phyloP scores from a whole-genome alignment of 1,284 basidiomycete genomes.

The Apiotrichum montevideense region DNA sequence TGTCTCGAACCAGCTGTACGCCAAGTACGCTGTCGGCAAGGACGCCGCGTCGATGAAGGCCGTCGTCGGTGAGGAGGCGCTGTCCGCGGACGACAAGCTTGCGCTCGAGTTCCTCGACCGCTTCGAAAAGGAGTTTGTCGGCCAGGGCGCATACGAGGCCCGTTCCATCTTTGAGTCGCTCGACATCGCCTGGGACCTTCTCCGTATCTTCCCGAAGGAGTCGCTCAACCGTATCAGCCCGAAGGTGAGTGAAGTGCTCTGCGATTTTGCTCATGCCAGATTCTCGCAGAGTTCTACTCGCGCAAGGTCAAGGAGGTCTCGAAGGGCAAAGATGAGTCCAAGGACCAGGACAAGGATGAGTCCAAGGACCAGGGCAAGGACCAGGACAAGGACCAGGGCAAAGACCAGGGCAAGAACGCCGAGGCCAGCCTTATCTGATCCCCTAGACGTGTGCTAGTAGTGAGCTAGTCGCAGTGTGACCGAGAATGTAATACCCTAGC shows the following conservation, averaged over 20 bases:
- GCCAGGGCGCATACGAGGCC: conserved; percentile 92
- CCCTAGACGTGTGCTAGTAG: background rate
- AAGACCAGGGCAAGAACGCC: background rate
- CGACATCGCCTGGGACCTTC: conserved; percentile 92
- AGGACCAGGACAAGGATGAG: conserved; percentile 1
- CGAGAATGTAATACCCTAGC: background rate
- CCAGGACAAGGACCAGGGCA: background rate
- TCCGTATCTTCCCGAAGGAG: conserved; percentile 99
- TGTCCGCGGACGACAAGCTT: conserved; percentile 55
- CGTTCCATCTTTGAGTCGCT: conserved; percentile 96
- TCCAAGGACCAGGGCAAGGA: background rate
- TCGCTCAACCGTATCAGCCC: conserved; percentile 93
- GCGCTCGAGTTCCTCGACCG: conserved; percentile 89
- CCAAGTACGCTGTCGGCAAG: conserved; percentile 94
- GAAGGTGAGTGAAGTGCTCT: conserved; percentile 41
- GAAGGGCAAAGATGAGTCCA: background rate
- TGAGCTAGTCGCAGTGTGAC: background rate
- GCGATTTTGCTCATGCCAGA: background rate
- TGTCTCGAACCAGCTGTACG: conserved; percentile 97
- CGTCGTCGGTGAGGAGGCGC: conserved; percentile 96
- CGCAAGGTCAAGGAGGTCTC: conserved; percentile 17
- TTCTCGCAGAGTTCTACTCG: conserved; percentile 21
- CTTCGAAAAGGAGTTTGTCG: conserved; percentile 91
- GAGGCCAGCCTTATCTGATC: conserved; percentile 18
- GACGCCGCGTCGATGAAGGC: conserved; percentile 99